These are phyloP conservation scores for Aspergillus fijiensis DNA, from an alignment of 2,329 filamentous ascomycete genomes.

Conservation along the genomic window DNA sequence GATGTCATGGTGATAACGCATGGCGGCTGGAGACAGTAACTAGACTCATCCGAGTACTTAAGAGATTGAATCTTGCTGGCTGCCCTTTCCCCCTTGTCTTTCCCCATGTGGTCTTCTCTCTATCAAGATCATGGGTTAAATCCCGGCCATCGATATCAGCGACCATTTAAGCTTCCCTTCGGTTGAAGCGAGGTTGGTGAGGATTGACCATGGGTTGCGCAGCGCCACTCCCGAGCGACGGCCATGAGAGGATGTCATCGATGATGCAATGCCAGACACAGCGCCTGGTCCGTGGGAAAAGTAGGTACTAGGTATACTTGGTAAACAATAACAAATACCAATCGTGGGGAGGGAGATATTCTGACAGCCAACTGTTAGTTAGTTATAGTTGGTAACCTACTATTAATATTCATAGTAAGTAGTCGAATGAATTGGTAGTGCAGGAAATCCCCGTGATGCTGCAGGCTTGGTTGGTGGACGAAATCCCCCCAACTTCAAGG, in stretches of 20 bases:
- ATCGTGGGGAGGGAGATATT: too few relatives aligned
- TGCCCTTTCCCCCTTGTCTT: background rate
- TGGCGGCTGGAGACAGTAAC: background rate
- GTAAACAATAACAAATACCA: too few relatives aligned
- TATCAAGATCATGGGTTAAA: background rate
- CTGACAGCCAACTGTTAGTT: too few relatives aligned
- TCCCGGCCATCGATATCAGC: background rate
- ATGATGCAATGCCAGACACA: constrained; percentile 2
- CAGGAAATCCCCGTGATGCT: constrained; percentile 4
- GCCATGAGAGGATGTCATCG: constrained; percentile 4
- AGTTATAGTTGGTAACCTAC: too few relatives aligned
- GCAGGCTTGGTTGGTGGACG: constrained; percentile 2
- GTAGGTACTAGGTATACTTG: too few relatives aligned
- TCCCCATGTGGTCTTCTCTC: background rate
- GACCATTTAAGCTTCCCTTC: background rate
- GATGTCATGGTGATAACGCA: background rate
- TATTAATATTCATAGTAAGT: too few relatives aligned
- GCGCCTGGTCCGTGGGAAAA: background rate
- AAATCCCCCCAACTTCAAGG: background rate
- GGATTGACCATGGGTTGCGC: constrained; percentile 3
- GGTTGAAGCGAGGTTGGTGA: background rate
- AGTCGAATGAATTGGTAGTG: too few relatives aligned
- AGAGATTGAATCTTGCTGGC: background rate
- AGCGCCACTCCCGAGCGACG: constrained; percentile 5
- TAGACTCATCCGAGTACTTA: background rate